phyloP scores from a whole-genome alignment of 2,329 filamentous ascomycete genomes.

The Colletotrichum karsti region DNA sequence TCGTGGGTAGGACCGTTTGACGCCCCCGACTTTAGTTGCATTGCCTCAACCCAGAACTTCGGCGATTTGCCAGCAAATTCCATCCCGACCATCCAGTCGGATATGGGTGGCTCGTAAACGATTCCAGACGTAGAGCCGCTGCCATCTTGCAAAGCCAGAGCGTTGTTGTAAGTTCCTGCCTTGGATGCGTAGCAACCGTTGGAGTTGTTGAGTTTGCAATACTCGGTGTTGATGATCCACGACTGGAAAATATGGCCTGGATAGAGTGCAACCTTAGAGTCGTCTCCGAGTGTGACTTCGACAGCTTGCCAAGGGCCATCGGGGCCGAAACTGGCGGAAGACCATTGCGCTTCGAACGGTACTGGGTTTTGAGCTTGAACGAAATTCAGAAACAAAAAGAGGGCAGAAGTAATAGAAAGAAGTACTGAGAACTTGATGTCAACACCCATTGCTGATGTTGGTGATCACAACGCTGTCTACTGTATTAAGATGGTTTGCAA shows the following conservation, averaged over 20 bases:
- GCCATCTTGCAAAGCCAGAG: not conserved
- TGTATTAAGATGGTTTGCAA: too few relatives aligned
- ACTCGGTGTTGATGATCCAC: constrained; percentile 37
- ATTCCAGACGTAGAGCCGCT: not conserved
- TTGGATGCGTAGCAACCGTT: constrained; percentile 35
- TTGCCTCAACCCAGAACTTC: not conserved
- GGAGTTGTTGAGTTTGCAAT: constrained; percentile 36
- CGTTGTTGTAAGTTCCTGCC: constrained; percentile 37
- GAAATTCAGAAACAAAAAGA: not conserved
- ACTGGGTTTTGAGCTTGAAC: not conserved
- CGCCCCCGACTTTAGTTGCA: not conserved
- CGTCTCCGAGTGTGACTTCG: constrained; percentile 33
- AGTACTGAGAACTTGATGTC: too few relatives aligned
- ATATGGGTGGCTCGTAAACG: not conserved
- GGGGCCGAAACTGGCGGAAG: constrained; percentile 37
- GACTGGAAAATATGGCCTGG: constrained; percentile 38
- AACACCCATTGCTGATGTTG: too few relatives aligned
- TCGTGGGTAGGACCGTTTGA: not conserved
- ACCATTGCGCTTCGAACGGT: constrained; percentile 37
- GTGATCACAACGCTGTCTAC: too few relatives aligned
- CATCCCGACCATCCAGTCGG: constrained; percentile 37
- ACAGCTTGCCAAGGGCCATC: constrained; percentile 45
- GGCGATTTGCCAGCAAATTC: constrained; percentile 8
- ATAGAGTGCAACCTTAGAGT: constrained; percentile 37
- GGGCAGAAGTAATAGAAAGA: too few relatives aligned